These are phyloP conservation scores for Lagenaria siceraria DNA, from an alignment of 306 rosid genomes.

Conservation along the genomic window DNA sequence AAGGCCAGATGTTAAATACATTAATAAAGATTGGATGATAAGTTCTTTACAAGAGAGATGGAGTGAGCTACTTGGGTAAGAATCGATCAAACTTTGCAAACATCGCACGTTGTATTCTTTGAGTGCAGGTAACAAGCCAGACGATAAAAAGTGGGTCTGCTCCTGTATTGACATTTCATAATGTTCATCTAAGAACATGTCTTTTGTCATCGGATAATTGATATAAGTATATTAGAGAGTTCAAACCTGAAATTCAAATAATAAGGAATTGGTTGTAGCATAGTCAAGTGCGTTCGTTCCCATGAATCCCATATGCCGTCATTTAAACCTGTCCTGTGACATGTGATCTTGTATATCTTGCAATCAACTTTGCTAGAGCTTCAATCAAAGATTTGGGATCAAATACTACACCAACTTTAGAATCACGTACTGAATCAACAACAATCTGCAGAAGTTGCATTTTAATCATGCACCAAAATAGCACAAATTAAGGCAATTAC, in stretches of 20 bases:
- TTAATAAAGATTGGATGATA: neutral
- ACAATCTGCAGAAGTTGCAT: slow-evolving; percentile 38
- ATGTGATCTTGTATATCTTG: slow-evolving; percentile 25
- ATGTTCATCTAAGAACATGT: neutral
- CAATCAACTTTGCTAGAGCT: slow-evolving; percentile 44
- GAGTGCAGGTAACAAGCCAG: neutral
- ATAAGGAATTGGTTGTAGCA: neutral
- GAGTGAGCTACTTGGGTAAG: neutral
- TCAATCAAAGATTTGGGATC: slow-evolving; percentile 62
- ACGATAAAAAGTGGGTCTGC: neutral
- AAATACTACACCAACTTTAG: slow-evolving; percentile 61
- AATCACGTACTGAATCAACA: slow-evolving; percentile 57
- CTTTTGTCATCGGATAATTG: neutral
- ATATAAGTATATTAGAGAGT: neutral
- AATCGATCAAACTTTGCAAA: neutral
- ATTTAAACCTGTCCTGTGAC: slow-evolving; percentile 14
- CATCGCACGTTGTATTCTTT: neutral
- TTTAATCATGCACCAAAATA: neutral
- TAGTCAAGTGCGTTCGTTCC: neutral
- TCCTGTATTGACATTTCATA: neutral
- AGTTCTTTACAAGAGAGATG: neutral
- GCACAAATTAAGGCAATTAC: neutral
- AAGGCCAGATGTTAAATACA: neutral
- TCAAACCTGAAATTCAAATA: neutral
- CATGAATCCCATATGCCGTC: slow-evolving; percentile 5